Base-by-base conservation (phyloP, 495 filamentous ascomycete genomes). In the Neurospora tetrasperma region DNA sequence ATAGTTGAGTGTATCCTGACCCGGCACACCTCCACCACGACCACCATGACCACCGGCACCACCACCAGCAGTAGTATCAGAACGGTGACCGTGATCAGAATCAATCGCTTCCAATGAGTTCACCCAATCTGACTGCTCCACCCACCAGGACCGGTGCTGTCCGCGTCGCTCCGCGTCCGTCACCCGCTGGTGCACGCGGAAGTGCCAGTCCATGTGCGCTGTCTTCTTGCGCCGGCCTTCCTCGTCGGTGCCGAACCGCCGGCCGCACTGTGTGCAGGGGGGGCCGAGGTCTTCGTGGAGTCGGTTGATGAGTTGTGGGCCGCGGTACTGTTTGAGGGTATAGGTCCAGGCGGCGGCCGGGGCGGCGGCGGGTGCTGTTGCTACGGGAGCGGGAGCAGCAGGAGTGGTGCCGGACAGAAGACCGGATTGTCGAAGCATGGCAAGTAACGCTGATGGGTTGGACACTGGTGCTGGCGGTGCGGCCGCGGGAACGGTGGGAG, bases 141-240 rank as follows among this genome's bases (percentile, higher is more conserved):
- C 91, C 79, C 96, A 97, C 93, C 93, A 98, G 80, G 91, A 94
- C 42, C 96, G 89, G 77, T 93, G 93, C 75, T 96, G 92, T 11
- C 92, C 94, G 54, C 93, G 88, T 79, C 89, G 92, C 74, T 91
- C 88, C 46, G 89, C 89, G 48, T 98, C 95, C 7, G 89, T 88
- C 84, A 96, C 91, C 35, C 94, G 91, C 79, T 93, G 92, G 79
- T 97, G 95, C 3, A 95, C 95, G 40, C 90, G 88, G 84, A 99
- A 99, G 80, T 99, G 96, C 96, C 95, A 98, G 80, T 99, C 96
- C 80, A 98, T 87, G 82, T 99, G 96, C 2, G 92, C 89, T n/a
- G 91, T 91, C 82, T 98, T 98, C 82, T 90, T 90, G 77, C 89
- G 88, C 74, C 89, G 91, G 39, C 94, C 95, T 75, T 93, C 88